Evolutionary conservation across 2,329 filamentous ascomycete species (phyloP), one percentile per base, ranked within the genome.

Genomic region (Didymella sp.): DNA sequence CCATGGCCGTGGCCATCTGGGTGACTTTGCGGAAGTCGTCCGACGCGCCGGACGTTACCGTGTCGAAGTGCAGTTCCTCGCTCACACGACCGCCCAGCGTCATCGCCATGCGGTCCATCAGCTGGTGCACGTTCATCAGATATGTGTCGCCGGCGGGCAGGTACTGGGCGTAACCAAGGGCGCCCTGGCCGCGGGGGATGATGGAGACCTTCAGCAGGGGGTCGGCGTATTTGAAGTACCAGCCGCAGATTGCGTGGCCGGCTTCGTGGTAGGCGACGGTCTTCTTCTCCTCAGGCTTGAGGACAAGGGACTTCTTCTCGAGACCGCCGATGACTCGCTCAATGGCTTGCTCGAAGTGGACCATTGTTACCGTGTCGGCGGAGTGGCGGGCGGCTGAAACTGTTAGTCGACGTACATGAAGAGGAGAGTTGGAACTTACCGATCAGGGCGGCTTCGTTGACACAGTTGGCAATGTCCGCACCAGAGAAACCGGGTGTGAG

Each of bases 71-170:
- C 7, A 99, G 81, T 78, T 99, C 95, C 79, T 99, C 95, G 19
- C 90, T 95, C 22, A 99, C 90, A 64, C 95, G 92, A 1, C 95
- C 95, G 67, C 93, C 95, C 52, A 99, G 88, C 2, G 94, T 97
- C 95, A 99, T 99, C 63, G 95, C 95, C 95, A 99, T 99, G 67
- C 95, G 92, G 77, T 99, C 95, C 91, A 98, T 96, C 38, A 99
- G 84, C 79, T 99, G 95, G 74, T 93, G 89, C 62, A 91, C 89
- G 72, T 89, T 96, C 93, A 99, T 95, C 62, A 99, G 85, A 76
- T 98, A 98, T 8, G 91, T 92, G 73, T 99, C 95, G 54, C 88
- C 88, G 21, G 89, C 84, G 0, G 95, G 95, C n/a, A 99, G 85
- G 76, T 98, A 98, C 77, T 99, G 95, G 1, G 95, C 95, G 74